Evolutionary conservation across 2,329 filamentous ascomycete genomes (phyloP), one percentile per base, ranked within the genome.

Genomic region (Mycosphaerella arachidis): DNA sequence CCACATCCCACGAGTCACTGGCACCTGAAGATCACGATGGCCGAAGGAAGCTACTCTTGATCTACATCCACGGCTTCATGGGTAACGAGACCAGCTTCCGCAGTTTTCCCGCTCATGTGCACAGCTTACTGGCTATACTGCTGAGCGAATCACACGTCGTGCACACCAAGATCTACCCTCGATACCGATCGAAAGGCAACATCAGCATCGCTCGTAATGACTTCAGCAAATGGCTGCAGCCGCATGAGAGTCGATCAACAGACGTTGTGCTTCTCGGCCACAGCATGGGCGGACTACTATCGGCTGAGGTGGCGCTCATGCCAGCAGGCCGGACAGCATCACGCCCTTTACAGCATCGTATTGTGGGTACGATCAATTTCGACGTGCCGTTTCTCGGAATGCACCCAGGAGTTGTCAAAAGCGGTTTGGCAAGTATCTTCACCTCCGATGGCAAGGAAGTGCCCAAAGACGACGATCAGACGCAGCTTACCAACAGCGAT

Each of bases 21-120:
- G 66, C 74, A 4, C 77, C 78, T 27, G 66, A 69, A 45, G 66
- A 70, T 45, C 61, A 65, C 53, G 72, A 73, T n/a, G 24, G 46
- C 18, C 72, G 75, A 27, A 77, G 85, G 53, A 82, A 80, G 29
- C 79, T 97, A 27, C 81, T 97, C 1, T 72, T 96, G 24, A 79
- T 96, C 56, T 96, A 92, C 72, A 86, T 96, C 58, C 92, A 96
- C 77, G 92, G 92, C 62, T 96, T 95, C 76, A 88, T 94, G 81
- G 92, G 92, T 55, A 88, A 90, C 61, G 90, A 94, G 73, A 88
- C 89, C 33, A 95, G 90, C 59, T 97, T 97, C 72, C 84, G 87
- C 63, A 90, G 88, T 48, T 96, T 97, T 68, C 92, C 92, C 0
- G 89, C 89, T 7, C 91, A 96, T 76, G 84, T 96, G 4, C 92